Percentiles rank a stretch among this genome's conserved stretches.
phyloP scores from a whole-genome alignment of 768 basidiomycete genomes.

The Kockovaella imperatae region DNA sequence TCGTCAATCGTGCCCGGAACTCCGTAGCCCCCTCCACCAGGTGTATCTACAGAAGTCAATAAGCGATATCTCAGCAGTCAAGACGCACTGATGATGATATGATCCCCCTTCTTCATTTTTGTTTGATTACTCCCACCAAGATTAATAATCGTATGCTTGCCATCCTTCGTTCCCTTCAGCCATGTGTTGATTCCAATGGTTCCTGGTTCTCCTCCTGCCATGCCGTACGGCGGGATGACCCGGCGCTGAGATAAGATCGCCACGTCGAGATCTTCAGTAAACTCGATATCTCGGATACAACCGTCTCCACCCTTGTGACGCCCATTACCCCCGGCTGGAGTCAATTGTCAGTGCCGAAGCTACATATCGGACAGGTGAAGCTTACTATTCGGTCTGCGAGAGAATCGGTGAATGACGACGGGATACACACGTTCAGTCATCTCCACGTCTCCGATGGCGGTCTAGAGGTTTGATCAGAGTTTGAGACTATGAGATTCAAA shows the following conservation, averaged over 20 bases:
- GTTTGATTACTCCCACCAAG: not conserved
- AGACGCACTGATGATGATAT: constrained; percentile 16
- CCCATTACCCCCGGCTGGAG: constrained; percentile 23
- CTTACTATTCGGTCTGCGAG: constrained; percentile 14
- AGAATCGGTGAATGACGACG: constrained; percentile 27
- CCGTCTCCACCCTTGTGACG: constrained; percentile 28
- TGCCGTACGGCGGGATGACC: constrained; percentile 31
- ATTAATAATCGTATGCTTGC: not conserved
- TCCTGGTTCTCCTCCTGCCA: constrained; percentile 48
- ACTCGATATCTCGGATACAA: constrained; percentile 31
- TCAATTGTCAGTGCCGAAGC: not conserved
- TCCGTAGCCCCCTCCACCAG: constrained; percentile 33
- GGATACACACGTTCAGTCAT: constrained; percentile 29
- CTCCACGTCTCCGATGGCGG: constrained; percentile 31
- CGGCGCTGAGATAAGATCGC: constrained; percentile 25
- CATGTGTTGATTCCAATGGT: constrained; percentile 13
- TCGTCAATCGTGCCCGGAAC: constrained; percentile 19
- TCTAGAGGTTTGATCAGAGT: constrained; percentile 14
- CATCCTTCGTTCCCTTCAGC: constrained; percentile 5
- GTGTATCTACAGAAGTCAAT: constrained; percentile 14
- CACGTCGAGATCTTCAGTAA: constrained; percentile 23
- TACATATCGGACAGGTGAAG: not conserved
- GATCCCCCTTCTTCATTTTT: constrained; percentile 9
- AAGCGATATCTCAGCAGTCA: not conserved
- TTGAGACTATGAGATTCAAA: not conserved